These are phyloP conservation scores for Colletotrichum sp. DNA, from an alignment of 2,329 filamentous ascomycete species.

Conservation along the genomic window DNA sequence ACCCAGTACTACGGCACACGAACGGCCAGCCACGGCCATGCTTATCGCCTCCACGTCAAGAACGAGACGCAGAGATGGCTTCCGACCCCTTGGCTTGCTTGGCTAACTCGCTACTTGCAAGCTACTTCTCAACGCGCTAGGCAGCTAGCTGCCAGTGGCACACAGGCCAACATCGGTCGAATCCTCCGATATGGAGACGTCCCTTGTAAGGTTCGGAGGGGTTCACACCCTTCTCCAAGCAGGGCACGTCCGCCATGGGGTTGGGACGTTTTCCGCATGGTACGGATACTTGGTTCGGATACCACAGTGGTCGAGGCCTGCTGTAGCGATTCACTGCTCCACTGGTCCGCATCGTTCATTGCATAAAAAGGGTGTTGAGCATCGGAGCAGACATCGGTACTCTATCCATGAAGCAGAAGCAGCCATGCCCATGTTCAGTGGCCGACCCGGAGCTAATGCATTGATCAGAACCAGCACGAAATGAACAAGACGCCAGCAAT, in stretches of 20 bases:
- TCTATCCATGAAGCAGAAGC: background rate
- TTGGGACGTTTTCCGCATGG: constrained; percentile 13
- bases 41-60: background rate
- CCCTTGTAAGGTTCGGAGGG: background rate
- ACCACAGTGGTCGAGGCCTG: background rate
- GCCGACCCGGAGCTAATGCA: background rate
- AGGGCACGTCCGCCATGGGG: constrained; percentile 6
- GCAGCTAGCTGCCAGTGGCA: background rate
- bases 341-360: background rate
- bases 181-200: constrained; percentile 4
- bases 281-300: background rate
- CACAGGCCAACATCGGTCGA: constrained; percentile 1
- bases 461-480: background rate
- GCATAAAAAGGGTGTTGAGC: background rate
- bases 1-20: background rate
- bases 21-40: background rate
- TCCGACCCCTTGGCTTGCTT: constrained; percentile 1
- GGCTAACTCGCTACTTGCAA: background rate
- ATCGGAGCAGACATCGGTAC: background rate
- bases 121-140: background rate
- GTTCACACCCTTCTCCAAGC: background rate
- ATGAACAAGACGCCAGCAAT: background rate
- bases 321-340: background rate
- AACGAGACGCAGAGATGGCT: background rate
- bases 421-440: background rate